These are phyloP conservation scores for Fusarium euwallaceae DNA, from an alignment of 2,329 filamentous ascomycete genomes.

Conservation along the genomic window DNA sequence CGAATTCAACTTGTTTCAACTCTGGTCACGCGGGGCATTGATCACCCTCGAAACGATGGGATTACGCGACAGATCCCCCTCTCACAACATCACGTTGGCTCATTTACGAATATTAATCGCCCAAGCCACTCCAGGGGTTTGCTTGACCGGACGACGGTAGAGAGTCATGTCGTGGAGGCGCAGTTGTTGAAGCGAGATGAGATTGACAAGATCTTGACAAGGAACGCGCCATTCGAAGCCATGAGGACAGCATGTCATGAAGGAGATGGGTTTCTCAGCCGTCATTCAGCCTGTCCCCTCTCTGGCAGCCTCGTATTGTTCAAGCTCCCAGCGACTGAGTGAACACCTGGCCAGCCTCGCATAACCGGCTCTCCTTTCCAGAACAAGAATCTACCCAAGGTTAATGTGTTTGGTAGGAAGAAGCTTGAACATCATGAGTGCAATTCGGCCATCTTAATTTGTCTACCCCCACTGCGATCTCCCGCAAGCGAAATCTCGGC, in stretches of 20 bases:
- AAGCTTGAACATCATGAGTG: background rate
- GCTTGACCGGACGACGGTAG: background rate
- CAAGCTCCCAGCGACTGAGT: no score
- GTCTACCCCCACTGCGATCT: background rate
- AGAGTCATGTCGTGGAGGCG: constrained; percentile 3
- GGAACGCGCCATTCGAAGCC: constrained; percentile 4
- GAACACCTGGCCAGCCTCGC: background rate
- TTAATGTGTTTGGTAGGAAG: background rate
- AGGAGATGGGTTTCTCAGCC: background rate
- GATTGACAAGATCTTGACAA: background rate
- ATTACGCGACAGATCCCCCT: background rate
- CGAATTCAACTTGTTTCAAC: constrained; percentile 2
- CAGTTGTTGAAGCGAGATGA: constrained; percentile 12
- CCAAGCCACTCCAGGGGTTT: background rate
- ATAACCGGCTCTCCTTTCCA: background rate
- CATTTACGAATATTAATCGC: background rate
- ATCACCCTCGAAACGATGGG: background rate
- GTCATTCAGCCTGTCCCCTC: background rate
- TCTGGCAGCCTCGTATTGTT: background rate
- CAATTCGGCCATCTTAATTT: background rate
- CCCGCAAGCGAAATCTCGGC: constrained; percentile 20
- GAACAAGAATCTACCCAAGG: background rate
- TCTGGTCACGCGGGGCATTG: background rate
- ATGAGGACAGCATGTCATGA: constrained; percentile 10
- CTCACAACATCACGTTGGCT: constrained; percentile 20